Base-by-base conservation (phyloP, 305 asterid genomes). In the Rubia tinctorum region DNA sequence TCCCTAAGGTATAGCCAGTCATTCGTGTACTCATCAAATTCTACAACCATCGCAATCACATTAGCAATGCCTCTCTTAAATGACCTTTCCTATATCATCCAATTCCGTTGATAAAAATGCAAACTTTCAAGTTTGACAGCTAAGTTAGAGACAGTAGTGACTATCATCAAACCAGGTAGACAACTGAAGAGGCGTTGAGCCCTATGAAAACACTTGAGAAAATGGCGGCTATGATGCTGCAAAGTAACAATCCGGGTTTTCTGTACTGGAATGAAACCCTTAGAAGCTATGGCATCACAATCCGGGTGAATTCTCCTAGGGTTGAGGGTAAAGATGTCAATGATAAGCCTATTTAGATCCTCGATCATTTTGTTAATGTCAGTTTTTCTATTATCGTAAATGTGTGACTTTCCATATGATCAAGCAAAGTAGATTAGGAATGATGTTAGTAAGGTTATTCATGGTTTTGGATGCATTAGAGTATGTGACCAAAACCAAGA, bases 1-100 rank as follows among this genome's bases (percentile, higher is more conserved):
- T 91, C 96, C 4, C 96, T 91, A 69, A 93, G 98, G 74, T 93
- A 91, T 73, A 93, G 96, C 96, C 90, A 90, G 80, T 93, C 98
- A n/a, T 93, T 93, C 51, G 98, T 93, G 68, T 93, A 93, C 89
- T 93, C 98, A 39, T 93, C 98, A 63, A 93, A 93, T 73, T 91
- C 98, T 0, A 96, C 98, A 63, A 91, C 94, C 97, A 93, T 93
- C 27, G 98, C 97, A 60, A 93, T 77, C 76, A 88, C 89, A 66
- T 83, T 91, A 44, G 97, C 96, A 53, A 85, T 72, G 61, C 98
- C 98, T 59, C 96, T 87, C 66, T 80, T 74, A 76, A 93, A 93
- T n/a, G 97, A 93, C 68, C 94, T 86, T 72, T 93, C 98, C 97
- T 91, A 83, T 82, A 80, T 56, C 25, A 69, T 59, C 1, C n/a